Evolutionary conservation across 768 basidiomycete genomes (phyloP).

Genomic region (Coprinopsis strossmayeri): DNA sequence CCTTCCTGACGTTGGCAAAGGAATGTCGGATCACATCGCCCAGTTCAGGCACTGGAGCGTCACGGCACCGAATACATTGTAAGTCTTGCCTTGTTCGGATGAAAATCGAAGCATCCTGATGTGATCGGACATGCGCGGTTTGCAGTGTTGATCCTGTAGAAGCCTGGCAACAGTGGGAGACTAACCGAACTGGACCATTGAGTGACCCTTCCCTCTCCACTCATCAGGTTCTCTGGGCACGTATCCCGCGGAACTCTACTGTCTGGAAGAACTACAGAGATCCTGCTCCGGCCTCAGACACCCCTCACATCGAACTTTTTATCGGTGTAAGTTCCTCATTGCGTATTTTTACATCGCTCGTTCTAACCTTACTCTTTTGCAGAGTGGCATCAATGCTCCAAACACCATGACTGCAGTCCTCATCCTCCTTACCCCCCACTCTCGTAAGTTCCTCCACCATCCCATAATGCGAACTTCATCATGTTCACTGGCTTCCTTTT

Average conservation of each 20-base stretch:
- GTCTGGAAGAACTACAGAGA: constrained; percentile 4
- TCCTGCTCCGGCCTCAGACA: constrained; percentile 11
- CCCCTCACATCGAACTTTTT: constrained; percentile 10
- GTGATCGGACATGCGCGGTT: no score
- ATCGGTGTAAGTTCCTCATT: constrained; percentile 9
- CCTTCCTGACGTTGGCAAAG: constrained; percentile 22
- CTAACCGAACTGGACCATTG: constrained; percentile 18
- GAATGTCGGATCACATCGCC: constrained; percentile 16
- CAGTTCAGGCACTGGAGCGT: background rate
- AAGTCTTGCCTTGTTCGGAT: no score
- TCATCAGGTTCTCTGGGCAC: constrained; percentile 10
- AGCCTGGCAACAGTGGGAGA: constrained; percentile 17
- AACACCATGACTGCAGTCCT: no score
- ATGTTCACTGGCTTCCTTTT: background rate
- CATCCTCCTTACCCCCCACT: constrained; percentile 20
- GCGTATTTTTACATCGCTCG: no score
- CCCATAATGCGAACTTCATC: no score
- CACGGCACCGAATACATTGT: background rate
- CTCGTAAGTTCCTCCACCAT: constrained; percentile 16
- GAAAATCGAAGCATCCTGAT: no score
- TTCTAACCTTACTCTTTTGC: no score
- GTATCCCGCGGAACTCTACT: constrained; percentile 4
- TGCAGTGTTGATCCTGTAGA: no score
- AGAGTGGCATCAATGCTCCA: no score
- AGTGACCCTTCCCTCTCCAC: constrained; percentile 3